Evolutionary conservation across 441 rosid genomes (phyloP), one percentile per base, ranked within the genome.

Genomic region (Gossypium aridum): DNA sequence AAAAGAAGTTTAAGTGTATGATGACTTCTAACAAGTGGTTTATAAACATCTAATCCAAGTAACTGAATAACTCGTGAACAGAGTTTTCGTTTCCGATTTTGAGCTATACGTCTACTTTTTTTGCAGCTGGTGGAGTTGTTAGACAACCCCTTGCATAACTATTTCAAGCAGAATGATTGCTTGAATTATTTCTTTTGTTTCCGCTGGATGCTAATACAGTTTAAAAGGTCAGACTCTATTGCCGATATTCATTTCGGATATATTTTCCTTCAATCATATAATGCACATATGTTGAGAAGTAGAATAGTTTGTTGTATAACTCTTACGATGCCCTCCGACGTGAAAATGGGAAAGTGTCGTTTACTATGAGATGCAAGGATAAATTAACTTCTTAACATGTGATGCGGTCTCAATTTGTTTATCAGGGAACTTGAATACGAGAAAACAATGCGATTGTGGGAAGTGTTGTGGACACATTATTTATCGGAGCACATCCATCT

Each of bases 181-280:
- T 86, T 96, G 91, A 96, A 94, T 84, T 96, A 90, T 82, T 96
- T 96, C 95, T 96, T 96, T 81, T 96, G 99, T 81, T 96, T 96
- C 86, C 98, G 98, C 83, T 96, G 99, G 99, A 76, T 91, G 78
- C 87, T 96, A 39, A 92, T 94, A 76, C 98, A 96, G 76, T 96
- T 96, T 80, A 96, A 94, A 82, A 94, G 98, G 99, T 93, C 31
- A 62, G 87, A 65, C 72, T 69, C 60, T 66, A 16, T 8, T 10
- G 12, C 1, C 12, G 19, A 2, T 3, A 61, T 73, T 45, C 57
- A 13, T 71, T 56, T 55, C 12, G 26, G 53, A n/a, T 54, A 9
- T 8, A 67, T 47, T 13, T 67, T 49, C 26, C 53, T 3, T 71
- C 37, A 25, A 69, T 26, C 22, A 51, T 69, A 28, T 26, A 45